These are phyloP conservation scores for Euphrasia confusa DNA, from an alignment of 257 asterid species.

Conservation along the genomic window DNA sequence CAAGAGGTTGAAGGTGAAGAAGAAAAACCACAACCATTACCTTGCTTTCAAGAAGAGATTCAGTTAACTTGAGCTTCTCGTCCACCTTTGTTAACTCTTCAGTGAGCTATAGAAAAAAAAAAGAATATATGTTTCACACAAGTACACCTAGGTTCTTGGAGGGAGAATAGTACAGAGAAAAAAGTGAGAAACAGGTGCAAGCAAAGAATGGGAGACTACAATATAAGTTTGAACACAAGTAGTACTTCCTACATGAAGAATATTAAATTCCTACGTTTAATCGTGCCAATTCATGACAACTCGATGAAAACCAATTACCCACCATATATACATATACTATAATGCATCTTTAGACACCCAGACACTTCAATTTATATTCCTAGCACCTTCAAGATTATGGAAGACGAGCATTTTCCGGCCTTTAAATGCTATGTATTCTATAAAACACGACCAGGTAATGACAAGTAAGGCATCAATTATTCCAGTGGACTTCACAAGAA, in stretches of 20 bases:
- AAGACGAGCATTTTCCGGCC: background rate
- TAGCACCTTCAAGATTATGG: background rate
- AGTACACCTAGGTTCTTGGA: slow-evolving; percentile 15
- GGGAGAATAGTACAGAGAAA: slow-evolving; percentile 1
- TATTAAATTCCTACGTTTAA: background rate
- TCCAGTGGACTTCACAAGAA: slow-evolving; percentile 4
- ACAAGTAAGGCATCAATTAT: background rate
- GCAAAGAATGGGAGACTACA: slow-evolving; percentile 13
- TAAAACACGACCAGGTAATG: background rate
- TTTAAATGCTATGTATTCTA: background rate
- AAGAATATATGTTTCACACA: slow-evolving; percentile 24
- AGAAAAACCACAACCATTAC: slow-evolving; percentile 34
- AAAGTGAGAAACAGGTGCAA: slow-evolving; percentile 12
- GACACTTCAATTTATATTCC: background rate
- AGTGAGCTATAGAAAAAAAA: slow-evolving; percentile 47
- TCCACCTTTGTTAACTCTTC: slow-evolving; percentile 83
- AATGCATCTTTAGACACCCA: background rate
- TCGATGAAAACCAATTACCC: background rate
- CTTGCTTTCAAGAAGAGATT: slow-evolving; percentile 87
- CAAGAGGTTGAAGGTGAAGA: slow-evolving; percentile 9
- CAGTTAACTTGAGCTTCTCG: slow-evolving; percentile 83
- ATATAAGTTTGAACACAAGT: slow-evolving; percentile 5
- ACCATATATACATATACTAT: background rate
- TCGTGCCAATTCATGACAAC: slow-evolving; percentile 4
- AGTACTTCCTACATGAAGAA: slow-evolving; percentile 8